Evolutionary conservation across 495 filamentous ascomycete species (phyloP).

Genomic region (Bombardia bombarda): DNA sequence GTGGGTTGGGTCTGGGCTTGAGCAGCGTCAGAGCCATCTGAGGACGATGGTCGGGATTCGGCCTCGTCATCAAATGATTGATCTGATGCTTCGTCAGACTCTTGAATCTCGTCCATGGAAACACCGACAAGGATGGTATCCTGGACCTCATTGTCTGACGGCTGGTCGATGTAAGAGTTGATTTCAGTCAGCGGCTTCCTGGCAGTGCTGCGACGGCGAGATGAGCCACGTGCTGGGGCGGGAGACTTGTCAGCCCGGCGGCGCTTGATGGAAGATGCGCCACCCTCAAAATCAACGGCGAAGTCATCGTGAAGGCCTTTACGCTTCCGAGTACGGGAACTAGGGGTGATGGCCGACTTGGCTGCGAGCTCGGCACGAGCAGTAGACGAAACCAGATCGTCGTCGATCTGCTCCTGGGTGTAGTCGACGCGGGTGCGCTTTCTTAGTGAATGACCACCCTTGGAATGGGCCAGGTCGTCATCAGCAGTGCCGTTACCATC

Average conservation of each 20-base stretch:
- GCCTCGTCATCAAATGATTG: conserved; percentile 15
- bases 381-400: conserved; percentile 18
- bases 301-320: conserved; percentile 18
- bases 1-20: conserved; percentile 5
- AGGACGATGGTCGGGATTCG: conserved; percentile 9
- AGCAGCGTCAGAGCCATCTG: conserved; percentile 10
- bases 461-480: conserved; percentile 30
- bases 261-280: conserved; percentile 8
- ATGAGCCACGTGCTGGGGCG: conserved; percentile 18
- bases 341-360: conserved; percentile 17
- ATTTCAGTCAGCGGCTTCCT: conserved; percentile 24
- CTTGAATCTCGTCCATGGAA: conserved; percentile 12
- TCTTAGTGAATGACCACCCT: conserved; percentile 40
- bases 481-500: conserved; percentile 18
- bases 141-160: conserved; percentile 35
- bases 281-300: conserved; percentile 20
- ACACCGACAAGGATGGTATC: conserved; percentile 43
- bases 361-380: not conserved
- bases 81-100: conserved; percentile 14
- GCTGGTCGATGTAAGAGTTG: conserved; percentile 22
- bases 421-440: conserved; percentile 41
- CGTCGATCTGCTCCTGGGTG: conserved; percentile 34
- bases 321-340: conserved; percentile 20
- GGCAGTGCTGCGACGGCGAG: conserved; percentile 26
- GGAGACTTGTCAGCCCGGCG: conserved; percentile 22